Evolutionary conservation across 2,329 filamentous ascomycete species (phyloP).

Genomic region (Colletotrichum filicis): DNA sequence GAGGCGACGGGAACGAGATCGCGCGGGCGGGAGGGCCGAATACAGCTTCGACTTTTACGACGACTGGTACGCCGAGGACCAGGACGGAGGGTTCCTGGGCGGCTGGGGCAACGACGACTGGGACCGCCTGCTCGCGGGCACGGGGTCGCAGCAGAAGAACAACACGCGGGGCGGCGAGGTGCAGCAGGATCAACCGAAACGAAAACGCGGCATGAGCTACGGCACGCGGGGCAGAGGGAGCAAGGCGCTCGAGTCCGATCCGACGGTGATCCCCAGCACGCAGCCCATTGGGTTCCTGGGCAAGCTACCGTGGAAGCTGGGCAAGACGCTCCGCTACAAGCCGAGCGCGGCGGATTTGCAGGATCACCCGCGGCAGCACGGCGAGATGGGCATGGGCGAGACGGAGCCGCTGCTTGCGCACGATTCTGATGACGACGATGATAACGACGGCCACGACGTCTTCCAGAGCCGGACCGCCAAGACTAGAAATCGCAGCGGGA

Average conservation of each 20-base stretch:
- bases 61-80: constrained; percentile 83
- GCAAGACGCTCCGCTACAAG: constrained; percentile 85
- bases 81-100: constrained; percentile 65
- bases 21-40: constrained; percentile 74
- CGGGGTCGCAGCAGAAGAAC: constrained; percentile 59
- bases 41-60: constrained; percentile 97
- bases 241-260: constrained; percentile 72
- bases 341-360: constrained; percentile 91
- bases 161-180: constrained; percentile 48
- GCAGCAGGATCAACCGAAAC: constrained; percentile 71
- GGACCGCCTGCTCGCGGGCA: constrained; percentile 82
- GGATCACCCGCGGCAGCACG: constrained; percentile 77
- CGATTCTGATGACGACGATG: constrained; percentile 38
- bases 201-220: constrained; percentile 90
- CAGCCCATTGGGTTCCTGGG: constrained; percentile 87
- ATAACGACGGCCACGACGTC: constrained; percentile 36
- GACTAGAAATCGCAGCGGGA: constrained; percentile 77
- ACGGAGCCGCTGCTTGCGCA: constrained; percentile 74
- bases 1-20: constrained; percentile 72
- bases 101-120: constrained; percentile 86
- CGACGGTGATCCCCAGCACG: constrained; percentile 90
- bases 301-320: constrained; percentile 85
- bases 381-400: constrained; percentile 61
- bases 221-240: constrained; percentile 67
- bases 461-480: constrained; percentile 47